phyloP scores from a whole-genome alignment of 129 eudicot genomes.

The Ambrosia artemisiifolia region DNA sequence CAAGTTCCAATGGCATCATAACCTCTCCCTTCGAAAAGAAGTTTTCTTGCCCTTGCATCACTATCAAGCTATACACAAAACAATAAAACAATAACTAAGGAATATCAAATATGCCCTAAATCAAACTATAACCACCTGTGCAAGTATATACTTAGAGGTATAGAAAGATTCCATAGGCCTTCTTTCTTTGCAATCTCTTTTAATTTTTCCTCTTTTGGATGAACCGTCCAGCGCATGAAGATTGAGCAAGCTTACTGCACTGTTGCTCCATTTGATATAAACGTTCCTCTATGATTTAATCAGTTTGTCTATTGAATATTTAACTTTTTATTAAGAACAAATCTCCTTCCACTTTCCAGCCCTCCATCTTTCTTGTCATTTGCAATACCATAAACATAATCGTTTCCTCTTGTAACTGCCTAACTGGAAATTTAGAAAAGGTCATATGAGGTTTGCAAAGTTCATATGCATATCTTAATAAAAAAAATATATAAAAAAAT shows the following conservation, averaged over 20 bases:
- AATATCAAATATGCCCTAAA: constrained; percentile 1
- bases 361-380: constrained; percentile 34
- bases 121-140: neutral
- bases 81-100: neutral
- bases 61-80: constrained; percentile 61
- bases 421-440: constrained; percentile 28
- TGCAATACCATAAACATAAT: constrained; percentile 23
- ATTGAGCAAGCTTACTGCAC: constrained; percentile 63
- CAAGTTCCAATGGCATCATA: constrained; percentile 26
- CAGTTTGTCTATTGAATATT: constrained; percentile 58
- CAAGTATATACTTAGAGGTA: constrained; percentile 54
- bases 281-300: constrained; percentile 73
- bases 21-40: constrained; percentile 47
- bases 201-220: constrained; percentile 93
- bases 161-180: constrained; percentile 92
- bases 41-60: constrained; percentile 75
- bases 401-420: constrained; percentile 28
- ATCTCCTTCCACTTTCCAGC: constrained; percentile 48
- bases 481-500: neutral
- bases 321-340: constrained; percentile 63
- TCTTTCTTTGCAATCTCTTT: constrained; percentile 75
- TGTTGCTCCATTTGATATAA: constrained; percentile 79
- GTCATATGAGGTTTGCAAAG: neutral
- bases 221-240: constrained; percentile 83
- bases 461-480: neutral